Percentiles rank a stretch among this genome's conserved stretches.
Evolutionary conservation across 495 filamentous ascomycete species (phyloP).

Genomic region (Symbiotaphrina buchneri): DNA sequence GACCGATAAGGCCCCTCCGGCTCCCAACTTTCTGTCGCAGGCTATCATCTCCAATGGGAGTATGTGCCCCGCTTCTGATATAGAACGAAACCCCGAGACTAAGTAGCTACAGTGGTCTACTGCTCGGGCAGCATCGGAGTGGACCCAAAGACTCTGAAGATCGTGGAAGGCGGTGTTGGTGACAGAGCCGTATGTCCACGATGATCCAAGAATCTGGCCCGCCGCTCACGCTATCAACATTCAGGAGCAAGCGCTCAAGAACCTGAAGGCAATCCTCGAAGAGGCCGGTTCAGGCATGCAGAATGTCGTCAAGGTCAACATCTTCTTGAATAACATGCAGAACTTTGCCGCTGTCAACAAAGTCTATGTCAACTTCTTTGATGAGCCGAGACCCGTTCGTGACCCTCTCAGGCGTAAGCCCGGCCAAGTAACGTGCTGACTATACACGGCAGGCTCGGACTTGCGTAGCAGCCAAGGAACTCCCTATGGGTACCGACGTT

Average conservation of each 20-base stretch:
- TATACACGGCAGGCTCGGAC: background rate
- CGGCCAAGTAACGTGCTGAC: background rate
- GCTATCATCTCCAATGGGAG: slow-evolving; percentile 1
- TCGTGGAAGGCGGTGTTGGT: slow-evolving; percentile 1
- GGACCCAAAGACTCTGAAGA: background rate
- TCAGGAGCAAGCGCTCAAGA: slow-evolving; percentile 1
- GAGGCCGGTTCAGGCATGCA: background rate
- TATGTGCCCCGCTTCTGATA: too few relatives aligned
- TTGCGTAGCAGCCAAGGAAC: background rate
- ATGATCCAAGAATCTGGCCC: too few relatives aligned
- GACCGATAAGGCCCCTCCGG: background rate
- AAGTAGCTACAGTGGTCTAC: too few relatives aligned
- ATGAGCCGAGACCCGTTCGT: background rate
- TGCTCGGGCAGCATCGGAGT: background rate
- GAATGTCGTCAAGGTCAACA: slow-evolving; percentile 1
- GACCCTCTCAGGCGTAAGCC: background rate
- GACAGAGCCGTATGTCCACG: background rate
- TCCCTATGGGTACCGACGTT: background rate
- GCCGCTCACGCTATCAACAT: background rate
- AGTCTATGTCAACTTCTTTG: background rate
- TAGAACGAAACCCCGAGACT: too few relatives aligned
- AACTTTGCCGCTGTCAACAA: background rate
- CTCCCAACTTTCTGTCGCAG: background rate
- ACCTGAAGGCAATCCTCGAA: slow-evolving; percentile 1
- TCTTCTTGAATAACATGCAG: slow-evolving; percentile 1